Percentiles rank a stretch among this genome's conserved stretches.
These are phyloP conservation scores for Seminavis robusta DNA, from an alignment of 108 stramenopile genomes.

Conservation along the genomic window DNA sequence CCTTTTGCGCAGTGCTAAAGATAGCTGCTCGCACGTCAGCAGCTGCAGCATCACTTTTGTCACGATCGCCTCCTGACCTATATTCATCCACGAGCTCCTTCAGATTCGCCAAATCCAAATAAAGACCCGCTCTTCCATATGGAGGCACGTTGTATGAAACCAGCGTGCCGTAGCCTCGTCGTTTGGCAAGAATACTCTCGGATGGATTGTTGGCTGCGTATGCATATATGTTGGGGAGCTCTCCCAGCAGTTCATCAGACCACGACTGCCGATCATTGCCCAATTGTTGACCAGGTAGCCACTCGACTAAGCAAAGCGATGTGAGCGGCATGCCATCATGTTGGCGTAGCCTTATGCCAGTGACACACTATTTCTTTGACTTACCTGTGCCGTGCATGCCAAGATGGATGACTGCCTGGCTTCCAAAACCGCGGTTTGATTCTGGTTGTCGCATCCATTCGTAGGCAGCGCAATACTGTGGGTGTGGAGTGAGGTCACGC, in stretches of 20 bases:
- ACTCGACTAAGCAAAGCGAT: conserved; percentile 40
- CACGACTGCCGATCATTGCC: conserved; percentile 79
- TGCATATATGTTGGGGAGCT: conserved; percentile 55
- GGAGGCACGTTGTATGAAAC: conserved; percentile 84
- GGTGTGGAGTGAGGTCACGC: conserved; percentile 84
- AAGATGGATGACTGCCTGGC: conserved; percentile 77
- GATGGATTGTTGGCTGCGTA: conserved; percentile 79
- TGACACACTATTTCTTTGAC: conserved; percentile 5
- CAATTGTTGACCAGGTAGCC: conserved; percentile 79
- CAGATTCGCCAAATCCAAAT: conserved; percentile 77
- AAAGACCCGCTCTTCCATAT: conserved; percentile 80
- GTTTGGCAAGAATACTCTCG: conserved; percentile 86
- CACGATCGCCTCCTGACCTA: conserved; percentile 31
- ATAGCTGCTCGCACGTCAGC: conserved; percentile 49
- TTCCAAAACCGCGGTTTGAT: conserved; percentile 39
- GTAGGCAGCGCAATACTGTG: conserved; percentile 82
- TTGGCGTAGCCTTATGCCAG: not conserved
- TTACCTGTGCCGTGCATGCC: conserved; percentile 76
- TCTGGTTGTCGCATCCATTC: conserved; percentile 59
- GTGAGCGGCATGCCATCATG: not conserved
- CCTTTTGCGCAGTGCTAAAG: conserved; percentile 30
- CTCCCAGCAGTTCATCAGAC: conserved; percentile 73
- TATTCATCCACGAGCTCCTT: conserved; percentile 80
- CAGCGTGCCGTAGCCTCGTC: conserved; percentile 82
- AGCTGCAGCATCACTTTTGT: conserved; percentile 5